Evolutionary conservation across 2,329 filamentous ascomycete genomes (phyloP).

Genomic region (Phialophora verrucosa): DNA sequence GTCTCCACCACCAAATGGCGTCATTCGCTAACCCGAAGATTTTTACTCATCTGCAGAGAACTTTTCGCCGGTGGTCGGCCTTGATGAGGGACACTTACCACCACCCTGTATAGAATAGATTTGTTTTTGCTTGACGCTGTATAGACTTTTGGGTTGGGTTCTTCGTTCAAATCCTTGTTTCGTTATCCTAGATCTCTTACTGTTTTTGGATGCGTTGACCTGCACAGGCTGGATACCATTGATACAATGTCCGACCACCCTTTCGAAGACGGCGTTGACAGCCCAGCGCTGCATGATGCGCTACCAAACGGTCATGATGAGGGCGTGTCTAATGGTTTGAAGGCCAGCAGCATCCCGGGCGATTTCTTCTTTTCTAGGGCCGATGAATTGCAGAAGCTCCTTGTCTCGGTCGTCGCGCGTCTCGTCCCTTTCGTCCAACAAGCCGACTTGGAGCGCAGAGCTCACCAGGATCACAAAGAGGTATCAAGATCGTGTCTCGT

Average conservation of each 20-base stretch:
- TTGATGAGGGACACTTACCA: neutral
- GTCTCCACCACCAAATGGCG: conserved; percentile 23
- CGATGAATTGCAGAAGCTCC: conserved; percentile 24
- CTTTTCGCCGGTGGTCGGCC: neutral
- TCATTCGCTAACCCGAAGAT: conserved; percentile 23
- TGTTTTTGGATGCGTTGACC: neutral
- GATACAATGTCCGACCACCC: conserved; percentile 7
- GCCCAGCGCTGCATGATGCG: neutral
- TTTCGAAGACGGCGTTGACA: neutral
- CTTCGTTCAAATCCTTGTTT: neutral
- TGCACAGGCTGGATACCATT: neutral
- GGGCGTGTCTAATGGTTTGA: neutral
- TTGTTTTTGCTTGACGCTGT: neutral
- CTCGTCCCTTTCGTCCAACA: conserved; percentile 53
- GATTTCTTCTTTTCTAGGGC: conserved; percentile 25
- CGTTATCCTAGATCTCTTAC: neutral
- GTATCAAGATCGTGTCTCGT: conserved; percentile 65
- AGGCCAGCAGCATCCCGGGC: neutral
- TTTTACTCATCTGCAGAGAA: conserved; percentile 9
- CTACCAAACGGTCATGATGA: neutral
- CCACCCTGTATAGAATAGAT: conserved; percentile 1
- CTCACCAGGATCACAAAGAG: conserved; percentile 48
- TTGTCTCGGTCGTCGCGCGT: conserved; percentile 49
- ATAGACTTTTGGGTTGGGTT: neutral
- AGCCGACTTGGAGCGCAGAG: conserved; percentile 46